phyloP scores from a whole-genome alignment of 2,329 filamentous ascomycete genomes.

The Aureobasidium musti region DNA sequence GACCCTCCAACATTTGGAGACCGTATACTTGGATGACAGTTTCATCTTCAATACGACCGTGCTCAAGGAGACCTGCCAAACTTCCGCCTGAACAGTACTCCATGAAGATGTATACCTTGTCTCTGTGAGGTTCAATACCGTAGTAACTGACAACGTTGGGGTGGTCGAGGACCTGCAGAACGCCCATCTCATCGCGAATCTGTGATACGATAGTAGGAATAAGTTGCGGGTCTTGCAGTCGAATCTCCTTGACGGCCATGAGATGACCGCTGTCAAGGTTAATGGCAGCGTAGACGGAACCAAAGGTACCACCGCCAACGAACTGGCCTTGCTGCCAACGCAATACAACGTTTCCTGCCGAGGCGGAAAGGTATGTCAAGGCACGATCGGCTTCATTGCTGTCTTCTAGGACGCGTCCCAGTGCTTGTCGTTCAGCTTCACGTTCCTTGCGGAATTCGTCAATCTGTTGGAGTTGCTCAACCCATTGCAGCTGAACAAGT shows the following conservation, averaged over 20 bases:
- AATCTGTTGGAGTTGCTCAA: constrained; percentile 70
- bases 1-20: constrained; percentile 87
- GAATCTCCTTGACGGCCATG: constrained; percentile 99
- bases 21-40: constrained; percentile 97
- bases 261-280: constrained; percentile 93
- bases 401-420: constrained; percentile 89
- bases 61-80: constrained; percentile 83
- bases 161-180: constrained; percentile 92
- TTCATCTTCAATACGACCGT: constrained; percentile 96
- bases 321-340: constrained; percentile 99
- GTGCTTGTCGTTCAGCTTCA: constrained; percentile 79
- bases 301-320: constrained; percentile 94
- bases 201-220: constrained; percentile 93
- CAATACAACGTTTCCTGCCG: constrained; percentile 90
- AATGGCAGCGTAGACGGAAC: constrained; percentile 95
- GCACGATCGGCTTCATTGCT: constrained; percentile 96
- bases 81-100: constrained; percentile 97
- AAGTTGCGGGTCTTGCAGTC: constrained; percentile 91
- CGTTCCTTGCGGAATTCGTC: constrained; percentile 77
- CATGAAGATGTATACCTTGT: constrained; percentile 99
- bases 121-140: constrained; percentile 95
- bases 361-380: constrained; percentile 88
- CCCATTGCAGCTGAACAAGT: constrained; percentile 72
- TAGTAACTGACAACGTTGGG: constrained; percentile 98
- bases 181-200: constrained; percentile 95